A percentile compares a stretch with the other conserved stretches of the same genome.
Evolutionary conservation across 768 basidiomycete species (phyloP).

Genomic region (Suillus subluteus): DNA sequence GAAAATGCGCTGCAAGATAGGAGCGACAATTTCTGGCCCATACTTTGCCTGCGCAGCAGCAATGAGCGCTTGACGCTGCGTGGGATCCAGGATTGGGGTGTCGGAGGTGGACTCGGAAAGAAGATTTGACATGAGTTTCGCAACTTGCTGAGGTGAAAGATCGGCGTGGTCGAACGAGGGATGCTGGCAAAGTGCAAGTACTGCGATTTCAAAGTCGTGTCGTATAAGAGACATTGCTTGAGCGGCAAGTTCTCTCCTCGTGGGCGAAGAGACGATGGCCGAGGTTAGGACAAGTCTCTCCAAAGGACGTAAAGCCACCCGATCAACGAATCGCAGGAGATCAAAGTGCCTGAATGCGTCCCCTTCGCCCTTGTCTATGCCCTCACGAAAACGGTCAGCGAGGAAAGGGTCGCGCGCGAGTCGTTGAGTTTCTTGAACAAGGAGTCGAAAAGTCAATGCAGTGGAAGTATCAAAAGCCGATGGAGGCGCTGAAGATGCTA

Average conservation of each 20-base stretch:
- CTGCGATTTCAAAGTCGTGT: slow-evolving; percentile 78
- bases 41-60: slow-evolving; percentile 78
- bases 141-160: slow-evolving; percentile 71
- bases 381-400: slow-evolving; percentile 89
- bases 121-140: slow-evolving; percentile 80
- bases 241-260: slow-evolving; percentile 57
- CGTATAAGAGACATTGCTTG: slow-evolving; percentile 73
- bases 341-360: slow-evolving; percentile 85
- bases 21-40: slow-evolving; percentile 73
- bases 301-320: slow-evolving; percentile 77
- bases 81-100: slow-evolving; percentile 67
- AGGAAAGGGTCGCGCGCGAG: slow-evolving; percentile 90
- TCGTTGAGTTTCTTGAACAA: slow-evolving; percentile 87
- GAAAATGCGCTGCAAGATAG: slow-evolving; percentile 75
- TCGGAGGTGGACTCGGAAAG: slow-evolving; percentile 73
- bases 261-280: slow-evolving; percentile 67
- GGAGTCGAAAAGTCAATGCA: slow-evolving; percentile 79
- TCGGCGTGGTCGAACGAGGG: slow-evolving; percentile 85
- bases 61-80: slow-evolving; percentile 77
- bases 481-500: slow-evolving; percentile 59
- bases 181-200: slow-evolving; percentile 74
- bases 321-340: slow-evolving; percentile 80
- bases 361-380: slow-evolving; percentile 86
- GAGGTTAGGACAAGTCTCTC: slow-evolving; percentile 80
- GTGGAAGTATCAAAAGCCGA: slow-evolving; percentile 75